Evolutionary conservation across 2,329 filamentous ascomycete genomes (phyloP).

Genomic region (Clonostachys chloroleuca): DNA sequence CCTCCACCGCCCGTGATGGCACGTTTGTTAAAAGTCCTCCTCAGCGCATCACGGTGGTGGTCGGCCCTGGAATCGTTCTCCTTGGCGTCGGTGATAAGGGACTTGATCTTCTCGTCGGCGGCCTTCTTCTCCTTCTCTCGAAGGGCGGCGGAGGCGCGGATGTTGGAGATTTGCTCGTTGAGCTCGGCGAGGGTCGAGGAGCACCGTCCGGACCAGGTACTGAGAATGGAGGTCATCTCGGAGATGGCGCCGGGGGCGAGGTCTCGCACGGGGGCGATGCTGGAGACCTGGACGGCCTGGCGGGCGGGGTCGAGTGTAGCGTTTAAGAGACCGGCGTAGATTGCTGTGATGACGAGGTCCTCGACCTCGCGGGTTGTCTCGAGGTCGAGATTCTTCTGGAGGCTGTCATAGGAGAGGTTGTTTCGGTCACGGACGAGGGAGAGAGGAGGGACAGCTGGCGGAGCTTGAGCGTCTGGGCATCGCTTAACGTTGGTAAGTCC

Average conservation of each 20-base stretch:
- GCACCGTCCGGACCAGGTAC: conserved; percentile 77
- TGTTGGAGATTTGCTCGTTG: conserved; percentile 66
- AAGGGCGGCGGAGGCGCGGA: conserved; percentile 54
- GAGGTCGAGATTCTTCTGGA: conserved; percentile 66
- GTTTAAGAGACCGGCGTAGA: conserved; percentile 79
- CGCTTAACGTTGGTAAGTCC: conserved; percentile 57
- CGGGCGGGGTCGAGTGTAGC: conserved; percentile 80
- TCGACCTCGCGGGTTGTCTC: conserved; percentile 68
- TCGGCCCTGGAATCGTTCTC: conserved; percentile 27
- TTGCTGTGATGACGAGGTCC: conserved; percentile 77
- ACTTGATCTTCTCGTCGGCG: conserved; percentile 42
- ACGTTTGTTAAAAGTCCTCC: neutral
- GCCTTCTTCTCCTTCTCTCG: conserved; percentile 45
- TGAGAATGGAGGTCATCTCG: conserved; percentile 62
- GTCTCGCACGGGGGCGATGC: conserved; percentile 82
- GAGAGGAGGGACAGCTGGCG: conserved; percentile 86
- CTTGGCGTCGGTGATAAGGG: conserved; percentile 40
- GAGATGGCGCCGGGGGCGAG: conserved; percentile 70
- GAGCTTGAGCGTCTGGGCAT: conserved; percentile 76
- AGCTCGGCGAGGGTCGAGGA: conserved; percentile 67
- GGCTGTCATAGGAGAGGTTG: conserved; percentile 68
- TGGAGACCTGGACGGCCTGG: conserved; percentile 70
- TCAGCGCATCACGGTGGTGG: conserved; percentile 7
- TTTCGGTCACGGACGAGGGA: conserved; percentile 66
- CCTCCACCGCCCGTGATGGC: conserved; percentile 1